Evolutionary conservation across 2,329 filamentous ascomycete species (phyloP), one percentile per base, ranked within the genome.

Genomic region (Paracorniculantispora psalliotae): DNA sequence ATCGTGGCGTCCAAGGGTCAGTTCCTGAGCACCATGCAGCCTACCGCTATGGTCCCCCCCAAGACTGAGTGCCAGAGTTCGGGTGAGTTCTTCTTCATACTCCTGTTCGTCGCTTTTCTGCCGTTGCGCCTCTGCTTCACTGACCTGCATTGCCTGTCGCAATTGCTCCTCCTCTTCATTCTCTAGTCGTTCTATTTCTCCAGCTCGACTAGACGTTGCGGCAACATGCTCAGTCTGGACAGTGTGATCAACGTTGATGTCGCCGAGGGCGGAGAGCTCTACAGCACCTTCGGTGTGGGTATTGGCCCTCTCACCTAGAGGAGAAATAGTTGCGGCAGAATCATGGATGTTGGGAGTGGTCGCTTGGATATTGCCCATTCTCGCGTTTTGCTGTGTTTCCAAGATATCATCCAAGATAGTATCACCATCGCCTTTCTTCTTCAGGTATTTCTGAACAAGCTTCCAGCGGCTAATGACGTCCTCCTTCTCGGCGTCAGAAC

Each of bases 401-500:
- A 65, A 49, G 41, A 65, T 25, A 59, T 65, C 63, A 61, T 47
- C 61, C 46, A 63, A 47, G 61, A 64, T 64, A 59, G 66, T 61
- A 28, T 64, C 61, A 61, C 54, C 54, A 41, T 59, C 59, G 17
- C 17, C 19, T 25, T 23, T 44, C n/a, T 61, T 63, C 43, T 63
- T 63, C 39, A 63, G 30, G 30, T 62, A 51, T 43, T 64, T 64
- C 47, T 63, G 59, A 33, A 62, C 51, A 46, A 60, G 33, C 59
- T 65, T 75, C 85, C 87, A 92, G 12, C 81, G 76, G 37, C 72
- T 71, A 43, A 90, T 71, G 28, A 91, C 82, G 57, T 85, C 81
- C 15, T 76, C 74, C 44, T 81, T 77, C 70, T 91, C 86, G 61
- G 81, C 77, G 1, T 69, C 67, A 2, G 77, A 80, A 2, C 82